Evolutionary conservation across 805 yeast species (phyloP).

Genomic region (Myxozyma neotropica): DNA sequence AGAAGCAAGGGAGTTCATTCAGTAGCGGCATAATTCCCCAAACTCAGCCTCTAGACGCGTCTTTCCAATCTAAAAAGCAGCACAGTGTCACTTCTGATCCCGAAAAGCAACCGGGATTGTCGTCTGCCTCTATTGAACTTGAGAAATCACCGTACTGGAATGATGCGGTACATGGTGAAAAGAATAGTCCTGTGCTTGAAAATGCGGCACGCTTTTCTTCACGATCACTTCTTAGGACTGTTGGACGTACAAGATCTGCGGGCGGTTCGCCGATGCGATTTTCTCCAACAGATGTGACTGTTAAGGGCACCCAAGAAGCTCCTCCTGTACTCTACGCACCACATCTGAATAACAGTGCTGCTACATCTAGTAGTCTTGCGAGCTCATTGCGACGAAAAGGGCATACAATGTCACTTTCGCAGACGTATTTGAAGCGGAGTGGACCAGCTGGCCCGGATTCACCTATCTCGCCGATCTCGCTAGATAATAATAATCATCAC

Average conservation of each 20-base stretch:
- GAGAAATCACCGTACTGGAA: constrained; percentile 6
- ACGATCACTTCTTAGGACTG: neutral
- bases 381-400: constrained; percentile 13
- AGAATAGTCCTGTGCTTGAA: neutral
- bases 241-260: constrained; percentile 4
- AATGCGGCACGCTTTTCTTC: neutral
- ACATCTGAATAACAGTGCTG: neutral
- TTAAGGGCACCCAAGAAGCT: neutral
- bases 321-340: neutral
- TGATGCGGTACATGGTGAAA: neutral
- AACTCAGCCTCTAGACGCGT: neutral
- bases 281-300: neutral
- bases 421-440: neutral
- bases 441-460: neutral
- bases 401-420: constrained; percentile 10
- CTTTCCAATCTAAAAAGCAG: neutral
- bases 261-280: constrained; percentile 6
- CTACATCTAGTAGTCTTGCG: neutral
- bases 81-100: neutral
- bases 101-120: neutral
- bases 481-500: neutral
- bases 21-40: neutral
- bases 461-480: neutral
- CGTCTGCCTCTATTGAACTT: neutral
- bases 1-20: neutral